Base-by-base conservation (phyloP, 179 eudicot species). In the Beta lomatogona region DNA sequence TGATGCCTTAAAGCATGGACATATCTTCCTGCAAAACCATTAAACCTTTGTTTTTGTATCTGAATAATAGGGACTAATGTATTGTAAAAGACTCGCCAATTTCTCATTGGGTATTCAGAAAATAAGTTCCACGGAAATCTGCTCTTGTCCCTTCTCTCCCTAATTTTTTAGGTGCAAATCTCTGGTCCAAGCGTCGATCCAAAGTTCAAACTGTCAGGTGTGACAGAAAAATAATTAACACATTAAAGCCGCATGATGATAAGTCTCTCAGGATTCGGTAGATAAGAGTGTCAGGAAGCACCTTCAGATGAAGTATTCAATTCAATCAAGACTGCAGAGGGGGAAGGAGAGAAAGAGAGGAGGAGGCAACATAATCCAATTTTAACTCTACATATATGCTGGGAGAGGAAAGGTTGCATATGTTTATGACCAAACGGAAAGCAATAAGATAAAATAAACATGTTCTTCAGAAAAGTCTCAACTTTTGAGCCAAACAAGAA, bases 51-150 rank as follows among this genome's bases (percentile, higher is more conserved):
- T 67, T 50, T 64, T 53, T 52, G 63, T 18, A 53, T 74, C 55
- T 64, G 65, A 67, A 77, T 16, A 69, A 77, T 79, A 69, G 46
- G 75, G 57, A 21, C 72, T 31, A 22, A 5, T 14, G 10, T 50
- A 57, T 21, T 63, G 65, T 82, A 78, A 73, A 28, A 66, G 10
- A 46, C 72, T 66, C 14, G 9, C 76, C 77, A 80, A 76, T 57
- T 79, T 73, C 60, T 75, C 28, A 28, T 70, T 70, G 58, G 70
- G 21, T 68, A 52, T 69, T 53, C 77, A 73, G 55, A 48, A 21
- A 10, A 76, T 25, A 68, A 58, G 13, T 57, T 31, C 19, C 68
- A 54, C 19, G 66, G 25, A 36, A 44, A 41, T 71, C 22, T n/a
- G 15, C 48, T 22, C 75, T 60, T 22, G 52, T 68, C 58, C 57